Percentiles rank a stretch among this genome's conserved stretches.
phyloP scores from a whole-genome alignment of 306 rosid species.

The Mimosa bimucronata region DNA sequence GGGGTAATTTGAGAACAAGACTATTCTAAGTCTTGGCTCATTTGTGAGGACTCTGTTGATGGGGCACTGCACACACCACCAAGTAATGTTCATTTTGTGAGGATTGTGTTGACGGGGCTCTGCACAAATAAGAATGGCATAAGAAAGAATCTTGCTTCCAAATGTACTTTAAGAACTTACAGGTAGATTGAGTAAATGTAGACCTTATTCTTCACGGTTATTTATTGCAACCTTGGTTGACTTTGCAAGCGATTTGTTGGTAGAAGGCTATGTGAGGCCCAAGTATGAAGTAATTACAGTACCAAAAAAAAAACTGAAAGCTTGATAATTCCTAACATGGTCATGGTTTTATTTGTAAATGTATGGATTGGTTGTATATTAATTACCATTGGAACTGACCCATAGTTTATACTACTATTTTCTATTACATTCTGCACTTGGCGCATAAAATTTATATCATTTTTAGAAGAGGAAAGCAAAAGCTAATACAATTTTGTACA shows the following conservation, averaged over 20 bases:
- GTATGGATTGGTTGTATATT: conserved; percentile 40
- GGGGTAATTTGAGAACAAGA: conserved; percentile 47
- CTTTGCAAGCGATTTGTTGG: conserved; percentile 55
- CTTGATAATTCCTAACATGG: conserved; percentile 33
- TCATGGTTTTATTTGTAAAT: conserved; percentile 40
- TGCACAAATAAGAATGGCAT: conserved; percentile 63
- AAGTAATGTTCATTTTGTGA: conserved; percentile 51
- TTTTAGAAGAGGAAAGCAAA: conserved; percentile 28
- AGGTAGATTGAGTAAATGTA: conserved; percentile 64
- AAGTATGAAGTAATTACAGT: conserved; percentile 45
- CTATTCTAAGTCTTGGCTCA: conserved; percentile 59
- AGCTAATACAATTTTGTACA: conserved; percentile 15
- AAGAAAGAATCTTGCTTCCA: conserved; percentile 66
- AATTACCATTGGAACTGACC: conserved; percentile 24
- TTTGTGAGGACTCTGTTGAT: conserved; percentile 51
- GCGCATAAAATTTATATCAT: not conserved
- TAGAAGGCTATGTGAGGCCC: conserved; percentile 57
- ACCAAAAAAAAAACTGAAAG: conserved; percentile 22
- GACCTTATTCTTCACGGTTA: conserved; percentile 52
- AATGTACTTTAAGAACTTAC: conserved; percentile 65
- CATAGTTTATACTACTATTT: not conserved
- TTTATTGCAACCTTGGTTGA: conserved; percentile 56
- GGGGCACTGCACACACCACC: conserved; percentile 60
- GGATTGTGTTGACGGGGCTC: conserved; percentile 61
- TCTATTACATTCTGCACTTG: conserved; percentile 1